phyloP scores from a whole-genome alignment of 306 rosid genomes.

The Prunus armeniaca region DNA sequence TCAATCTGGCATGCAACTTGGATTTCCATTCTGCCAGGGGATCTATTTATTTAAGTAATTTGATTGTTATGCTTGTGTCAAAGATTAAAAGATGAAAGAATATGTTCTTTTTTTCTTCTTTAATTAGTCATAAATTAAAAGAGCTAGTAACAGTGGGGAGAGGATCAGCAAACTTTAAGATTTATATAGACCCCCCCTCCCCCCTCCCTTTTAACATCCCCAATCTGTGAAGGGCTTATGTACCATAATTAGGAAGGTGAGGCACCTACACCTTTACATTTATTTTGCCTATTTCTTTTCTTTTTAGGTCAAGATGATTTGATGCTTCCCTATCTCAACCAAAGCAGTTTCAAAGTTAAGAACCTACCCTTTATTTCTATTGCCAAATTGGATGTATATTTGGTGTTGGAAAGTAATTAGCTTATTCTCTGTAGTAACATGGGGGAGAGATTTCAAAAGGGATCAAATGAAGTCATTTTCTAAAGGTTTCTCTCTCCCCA shows the following conservation, averaged over 20 bases:
- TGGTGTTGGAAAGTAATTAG: not conserved
- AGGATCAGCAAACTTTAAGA: not conserved
- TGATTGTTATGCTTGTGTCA: not conserved
- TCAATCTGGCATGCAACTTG: constrained; percentile 21
- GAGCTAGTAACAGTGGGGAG: not conserved
- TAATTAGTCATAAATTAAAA: not conserved
- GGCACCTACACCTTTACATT: constrained; percentile 30
- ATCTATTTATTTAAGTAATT: constrained; percentile 1
- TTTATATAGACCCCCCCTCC: not conserved
- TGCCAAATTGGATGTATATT: not conserved
- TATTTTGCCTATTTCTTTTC: not conserved
- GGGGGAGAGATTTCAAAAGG: constrained; percentile 14
- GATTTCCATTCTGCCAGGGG: constrained; percentile 23
- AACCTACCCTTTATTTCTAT: not conserved
- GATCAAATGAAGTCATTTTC: constrained; percentile 37
- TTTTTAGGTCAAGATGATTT: constrained; percentile 26
- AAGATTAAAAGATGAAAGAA: constrained; percentile 11
- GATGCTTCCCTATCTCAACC: constrained; percentile 21
- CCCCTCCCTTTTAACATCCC: not conserved
- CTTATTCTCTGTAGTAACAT: constrained; percentile 8
- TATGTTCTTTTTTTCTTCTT: constrained; percentile 7
- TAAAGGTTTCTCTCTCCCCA: constrained; percentile 23
- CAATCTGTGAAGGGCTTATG: constrained; percentile 7
- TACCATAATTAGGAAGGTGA: constrained; percentile 26
- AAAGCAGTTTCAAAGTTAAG: not conserved